Base-by-base conservation (phyloP, 768 basidiomycete genomes). In the Lenzites betulinus region DNA sequence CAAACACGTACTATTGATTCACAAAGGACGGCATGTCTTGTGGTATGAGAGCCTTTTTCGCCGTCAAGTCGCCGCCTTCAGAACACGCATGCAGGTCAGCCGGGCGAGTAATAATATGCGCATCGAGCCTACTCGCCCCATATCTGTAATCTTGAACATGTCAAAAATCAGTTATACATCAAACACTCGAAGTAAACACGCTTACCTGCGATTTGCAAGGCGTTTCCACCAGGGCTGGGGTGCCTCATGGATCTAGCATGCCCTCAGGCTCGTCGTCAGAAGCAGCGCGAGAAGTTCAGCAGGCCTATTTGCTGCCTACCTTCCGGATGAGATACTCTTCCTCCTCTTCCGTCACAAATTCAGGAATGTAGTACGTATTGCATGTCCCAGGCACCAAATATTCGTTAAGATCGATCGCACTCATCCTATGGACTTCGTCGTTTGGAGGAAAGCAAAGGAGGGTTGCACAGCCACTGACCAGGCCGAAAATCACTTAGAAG, bases 171-270 rank as follows among this genome's bases (percentile, higher is more conserved):
- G 12, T 16, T 28, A 13, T 30, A 5, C 16, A 7, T 15, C 12
- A 16, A 18, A 30, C 13, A 18, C 6, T 28, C 26, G 2, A 15
- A 11, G 30, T n/a, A 8, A 12, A 64, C 60, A 64, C 54, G 75
- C 84, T 65, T 69, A 86, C 85, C 92, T 80, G 58, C 92, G 81
- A 64, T 89, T 89, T 4, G 81, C 77, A 12, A 92, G 77, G 13
- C 79, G 82, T 71, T 88, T 94, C 93, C 93, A 95, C 70, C 84
- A 89, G 26, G 84, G 86, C 66, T 83, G 85, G n/a, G 93, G 89
- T 2, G 87, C 83, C 65, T 90, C 90, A 41, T 74, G 69, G 61
- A 95, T 92, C 94, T 95, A 60, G 18, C 33, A 38, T 46, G 54
- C 50, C 39, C 52, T 54, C 43, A 54, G 50, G 38, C 52, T 55